These are phyloP conservation scores for Auriscalpium microsporum DNA, from an alignment of 768 basidiomycete species.

Conservation along the genomic window DNA sequence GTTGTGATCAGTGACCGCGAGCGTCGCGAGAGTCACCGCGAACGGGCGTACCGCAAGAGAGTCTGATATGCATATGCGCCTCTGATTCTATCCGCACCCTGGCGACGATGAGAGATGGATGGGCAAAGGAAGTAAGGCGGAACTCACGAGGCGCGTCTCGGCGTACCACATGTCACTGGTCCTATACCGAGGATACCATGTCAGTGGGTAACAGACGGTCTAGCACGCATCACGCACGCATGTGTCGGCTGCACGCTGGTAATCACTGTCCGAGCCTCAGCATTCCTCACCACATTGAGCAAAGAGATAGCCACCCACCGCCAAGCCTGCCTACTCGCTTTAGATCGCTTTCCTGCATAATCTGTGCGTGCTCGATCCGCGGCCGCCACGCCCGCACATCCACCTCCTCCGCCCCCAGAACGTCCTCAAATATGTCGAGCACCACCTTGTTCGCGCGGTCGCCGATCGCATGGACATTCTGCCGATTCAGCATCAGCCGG, in stretches of 20 bases:
- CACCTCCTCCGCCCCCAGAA: constrained; percentile 21
- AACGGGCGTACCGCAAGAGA: constrained; percentile 52
- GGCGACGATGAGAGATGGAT: neutral
- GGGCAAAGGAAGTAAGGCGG: neutral
- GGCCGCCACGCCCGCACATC: constrained; percentile 50
- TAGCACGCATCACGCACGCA: constrained; percentile 40
- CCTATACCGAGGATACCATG: constrained; percentile 24
- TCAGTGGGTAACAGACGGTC: neutral
- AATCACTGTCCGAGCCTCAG: constrained; percentile 49
- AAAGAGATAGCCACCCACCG: constrained; percentile 34
- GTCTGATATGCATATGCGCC: constrained; percentile 88
- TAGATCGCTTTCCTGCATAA: constrained; percentile 65
- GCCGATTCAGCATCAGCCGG: neutral
- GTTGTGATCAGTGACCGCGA: neutral
- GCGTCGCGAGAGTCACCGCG: neutral
- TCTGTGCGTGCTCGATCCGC: constrained; percentile 90
- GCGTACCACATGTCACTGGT: constrained; percentile 93
- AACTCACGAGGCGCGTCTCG: constrained; percentile 61
- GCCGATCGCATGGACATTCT: constrained; percentile 88
- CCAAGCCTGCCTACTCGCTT: constrained; percentile 62
- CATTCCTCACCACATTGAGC: neutral
- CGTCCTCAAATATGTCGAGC: constrained; percentile 73
- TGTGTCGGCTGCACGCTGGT: constrained; percentile 92
- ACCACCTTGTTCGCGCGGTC: constrained; percentile 82
- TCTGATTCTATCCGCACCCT: constrained; percentile 77